phyloP scores from a whole-genome alignment of 2,329 filamentous ascomycete species.

The Phyllosticta ampelicida region DNA sequence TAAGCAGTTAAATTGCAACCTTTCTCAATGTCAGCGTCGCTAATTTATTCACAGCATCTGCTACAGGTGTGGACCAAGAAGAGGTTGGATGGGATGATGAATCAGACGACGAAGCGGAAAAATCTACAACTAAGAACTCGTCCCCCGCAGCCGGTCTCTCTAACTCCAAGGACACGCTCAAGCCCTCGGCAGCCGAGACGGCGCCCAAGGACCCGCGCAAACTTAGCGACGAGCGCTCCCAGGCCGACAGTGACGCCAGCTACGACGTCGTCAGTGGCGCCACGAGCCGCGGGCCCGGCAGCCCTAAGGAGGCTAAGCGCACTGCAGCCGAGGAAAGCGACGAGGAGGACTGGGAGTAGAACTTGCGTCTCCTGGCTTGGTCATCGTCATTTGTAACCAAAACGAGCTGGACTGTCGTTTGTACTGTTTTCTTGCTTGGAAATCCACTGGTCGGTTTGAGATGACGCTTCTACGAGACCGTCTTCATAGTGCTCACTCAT shows the following conservation, averaged over 20 bases:
- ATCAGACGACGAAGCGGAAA: constrained; percentile 11
- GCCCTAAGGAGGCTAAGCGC: constrained; percentile 45
- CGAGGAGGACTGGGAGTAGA: constrained; percentile 65
- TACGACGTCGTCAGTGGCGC: constrained; percentile 81
- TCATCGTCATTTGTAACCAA: neutral
- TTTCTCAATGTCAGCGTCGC: neutral
- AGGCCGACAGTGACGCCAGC: constrained; percentile 86
- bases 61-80: constrained; percentile 54
- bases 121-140: constrained; percentile 12
- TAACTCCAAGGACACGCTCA: constrained; percentile 30
- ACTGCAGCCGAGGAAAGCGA: constrained; percentile 49
- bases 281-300: constrained; percentile 63
- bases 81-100: constrained; percentile 62
- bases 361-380: neutral
- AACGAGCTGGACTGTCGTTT: neutral
- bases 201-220: constrained; percentile 41
- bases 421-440: neutral
- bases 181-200: constrained; percentile 17
- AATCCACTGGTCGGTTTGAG: neutral
- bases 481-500: neutral
- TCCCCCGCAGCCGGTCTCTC: constrained; percentile 15
- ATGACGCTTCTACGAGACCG: neutral
- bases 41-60: neutral
- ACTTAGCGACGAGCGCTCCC: constrained; percentile 61
- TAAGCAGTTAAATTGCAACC: constrained; percentile 33